Evolutionary conservation across 139 green algal species (phyloP), one percentile per base, ranked within the genome.

Genomic region (Coelastrella sp.): DNA sequence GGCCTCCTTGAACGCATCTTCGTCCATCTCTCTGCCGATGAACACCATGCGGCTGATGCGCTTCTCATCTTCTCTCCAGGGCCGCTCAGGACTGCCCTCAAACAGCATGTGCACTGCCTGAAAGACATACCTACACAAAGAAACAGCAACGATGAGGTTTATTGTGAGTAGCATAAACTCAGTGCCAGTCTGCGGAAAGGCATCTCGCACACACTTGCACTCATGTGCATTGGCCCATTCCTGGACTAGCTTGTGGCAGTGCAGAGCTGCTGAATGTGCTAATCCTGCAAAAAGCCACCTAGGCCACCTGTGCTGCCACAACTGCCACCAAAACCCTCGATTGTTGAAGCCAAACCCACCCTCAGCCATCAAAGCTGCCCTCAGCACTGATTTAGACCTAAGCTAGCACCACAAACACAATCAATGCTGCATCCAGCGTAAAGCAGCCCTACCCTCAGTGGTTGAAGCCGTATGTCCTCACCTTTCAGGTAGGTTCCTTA

Each of bases 71-170:
- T 94, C 87, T 25, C 73, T 80, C 98, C 98, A 99, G 35, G 87
- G 84, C 58, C 95, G 91, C 70, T 98, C 98, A 0, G 97, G 96
- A 8, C 93, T 91, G 49, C 97, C 97, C 91, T 99, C 96, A 91
- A 99, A 99, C 81, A 99, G 93, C 88, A 93, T 94, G 93, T 99
- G 98, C 88, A 99, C 98, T 20, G 96, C 80, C 74, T 90, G 82
- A 63, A 86, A 89, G 9, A 92, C 82, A 56, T 80, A 88, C 14
- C 91, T 76, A 19, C 68, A 76, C 19, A 76, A 25, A 19, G 15
- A 27, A 11, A 76, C 22, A n/a, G 35, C 17, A 76, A 76, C 68
- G 7, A 49, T 49, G 35, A 3, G 35, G 35, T 49, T 49, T 49
- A 49, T 49, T 49, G 35, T 49, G 1, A 89, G 1, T 4, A 57